Conservation (phyloP, 2,329 filamentous ascomycete species). For the Emmonsiellopsis sp. region DNA sequence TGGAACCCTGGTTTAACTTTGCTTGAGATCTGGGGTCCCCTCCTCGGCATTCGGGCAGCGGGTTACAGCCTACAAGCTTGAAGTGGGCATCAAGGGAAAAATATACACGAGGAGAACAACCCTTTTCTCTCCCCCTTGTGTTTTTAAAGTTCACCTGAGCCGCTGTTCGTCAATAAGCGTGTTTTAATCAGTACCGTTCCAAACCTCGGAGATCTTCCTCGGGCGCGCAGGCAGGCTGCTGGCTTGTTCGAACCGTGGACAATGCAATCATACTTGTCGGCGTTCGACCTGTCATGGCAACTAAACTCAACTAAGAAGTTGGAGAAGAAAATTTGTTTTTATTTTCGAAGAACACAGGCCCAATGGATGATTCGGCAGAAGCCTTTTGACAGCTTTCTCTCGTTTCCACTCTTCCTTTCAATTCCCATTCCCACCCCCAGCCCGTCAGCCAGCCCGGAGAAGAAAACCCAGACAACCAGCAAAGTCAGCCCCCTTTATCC, state of each 20-base stretch:
- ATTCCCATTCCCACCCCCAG: not conserved
- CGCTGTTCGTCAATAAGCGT: too few species aligned
- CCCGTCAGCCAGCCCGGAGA: not conserved
- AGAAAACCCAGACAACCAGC: not conserved
- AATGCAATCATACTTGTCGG: not conserved
- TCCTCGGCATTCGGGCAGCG: not conserved
- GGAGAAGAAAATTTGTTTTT: not conserved
- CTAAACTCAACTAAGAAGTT: conserved; percentile 1
- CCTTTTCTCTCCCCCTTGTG: too few species aligned
- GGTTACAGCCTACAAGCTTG: too few species aligned
- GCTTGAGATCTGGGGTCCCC: not conserved
- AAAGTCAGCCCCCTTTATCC: too few species aligned
- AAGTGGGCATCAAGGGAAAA: too few species aligned
- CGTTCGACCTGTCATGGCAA: too few species aligned
- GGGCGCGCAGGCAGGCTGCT: not conserved
- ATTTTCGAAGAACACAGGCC: not conserved
- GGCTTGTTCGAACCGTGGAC: not conserved
- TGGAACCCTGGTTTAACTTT: not conserved
- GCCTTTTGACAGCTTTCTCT: not conserved
- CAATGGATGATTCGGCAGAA: too few species aligned
- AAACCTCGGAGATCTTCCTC: not conserved
- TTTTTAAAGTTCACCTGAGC: too few species aligned
- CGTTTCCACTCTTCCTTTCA: not conserved
- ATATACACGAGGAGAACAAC: too few species aligned
- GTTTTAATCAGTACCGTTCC: not conserved